A percentile compares a stretch with the other conserved stretches of the same genome.
These are phyloP conservation scores for Penicillium sp. DNA, from an alignment of 2,329 filamentous ascomycete genomes.

Conservation along the genomic window DNA sequence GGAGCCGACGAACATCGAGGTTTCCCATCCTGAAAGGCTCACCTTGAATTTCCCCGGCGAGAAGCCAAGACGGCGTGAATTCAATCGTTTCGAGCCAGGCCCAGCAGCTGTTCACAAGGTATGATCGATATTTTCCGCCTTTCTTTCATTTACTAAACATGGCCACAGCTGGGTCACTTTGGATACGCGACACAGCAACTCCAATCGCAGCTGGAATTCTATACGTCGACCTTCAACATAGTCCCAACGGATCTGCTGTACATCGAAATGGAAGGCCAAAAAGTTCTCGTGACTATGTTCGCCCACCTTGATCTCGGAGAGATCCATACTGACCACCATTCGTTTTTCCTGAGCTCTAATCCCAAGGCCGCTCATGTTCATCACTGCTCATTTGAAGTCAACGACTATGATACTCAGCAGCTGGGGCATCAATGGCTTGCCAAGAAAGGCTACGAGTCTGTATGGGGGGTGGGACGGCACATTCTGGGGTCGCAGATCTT, in stretches of 20 bases:
- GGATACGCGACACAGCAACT: slow-evolving; percentile 42
- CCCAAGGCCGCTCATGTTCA: not conserved
- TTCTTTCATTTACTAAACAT: slow-evolving; percentile 36
- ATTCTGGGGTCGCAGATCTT: slow-evolving; percentile 3
- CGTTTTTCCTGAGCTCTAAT: slow-evolving; percentile 4
- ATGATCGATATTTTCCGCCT: slow-evolving; percentile 1
- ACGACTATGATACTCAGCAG: slow-evolving; percentile 2
- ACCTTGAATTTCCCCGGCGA: slow-evolving; percentile 38
- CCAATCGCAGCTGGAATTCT: slow-evolving; percentile 41
- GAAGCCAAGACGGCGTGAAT: slow-evolving; percentile 39
- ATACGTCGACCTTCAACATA: slow-evolving; percentile 50
- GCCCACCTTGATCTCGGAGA: slow-evolving; percentile 7
- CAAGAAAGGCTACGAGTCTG: not conserved
- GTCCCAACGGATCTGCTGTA: slow-evolving; percentile 49
- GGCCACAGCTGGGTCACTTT: not conserved
- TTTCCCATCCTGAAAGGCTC: slow-evolving; percentile 27
- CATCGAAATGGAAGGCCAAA: slow-evolving; percentile 21
- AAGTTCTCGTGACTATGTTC: slow-evolving; percentile 4
- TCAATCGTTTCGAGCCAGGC: slow-evolving; percentile 47
- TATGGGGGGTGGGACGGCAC: not conserved
- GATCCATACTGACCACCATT: slow-evolving; percentile 3
- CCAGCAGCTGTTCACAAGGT: slow-evolving; percentile 51
- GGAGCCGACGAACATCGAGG: not conserved
- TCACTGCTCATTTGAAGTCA: slow-evolving; percentile 1
- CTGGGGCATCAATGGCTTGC: slow-evolving; percentile 1